A percentile compares a stretch with the other conserved stretches of the same genome.
Conservation (phyloP, 257 asterid genomes). For the Eucommia ulmoides region DNA sequence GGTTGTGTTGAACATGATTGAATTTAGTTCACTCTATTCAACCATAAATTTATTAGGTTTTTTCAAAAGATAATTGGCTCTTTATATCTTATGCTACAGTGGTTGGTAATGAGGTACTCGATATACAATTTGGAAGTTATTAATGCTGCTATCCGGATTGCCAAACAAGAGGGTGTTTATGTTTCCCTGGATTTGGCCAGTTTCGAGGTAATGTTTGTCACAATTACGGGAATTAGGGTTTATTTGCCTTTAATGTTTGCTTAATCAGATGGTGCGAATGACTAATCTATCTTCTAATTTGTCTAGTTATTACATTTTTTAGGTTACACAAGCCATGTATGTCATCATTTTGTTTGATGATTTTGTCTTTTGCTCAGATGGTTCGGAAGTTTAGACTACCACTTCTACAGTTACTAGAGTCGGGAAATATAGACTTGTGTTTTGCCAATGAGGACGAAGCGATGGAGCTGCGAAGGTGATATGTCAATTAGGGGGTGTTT, state of each 20-base stretch:
- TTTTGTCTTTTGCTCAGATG: conserved; percentile 46
- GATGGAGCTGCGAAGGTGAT: no score
- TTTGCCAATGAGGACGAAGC: conserved; percentile 99
- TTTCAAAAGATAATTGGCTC: no score
- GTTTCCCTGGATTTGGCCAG: conserved; percentile 93
- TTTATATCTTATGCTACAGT: conserved; percentile 33
- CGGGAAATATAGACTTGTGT: conserved; percentile 86
- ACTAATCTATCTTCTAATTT: neutral
- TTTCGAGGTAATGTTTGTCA: conserved; percentile 59
- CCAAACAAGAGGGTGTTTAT: conserved; percentile 78
- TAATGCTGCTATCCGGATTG: conserved; percentile 59
- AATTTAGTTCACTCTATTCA: no score
- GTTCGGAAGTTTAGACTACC: conserved; percentile 68
- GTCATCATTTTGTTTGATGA: no score
- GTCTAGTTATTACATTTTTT: no score
- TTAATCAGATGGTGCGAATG: neutral
- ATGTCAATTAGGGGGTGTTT: no score
- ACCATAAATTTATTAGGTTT: no score
- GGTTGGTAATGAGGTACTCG: conserved; percentile 90
- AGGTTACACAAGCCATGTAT: no score
- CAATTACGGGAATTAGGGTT: neutral
- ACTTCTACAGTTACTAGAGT: conserved; percentile 64
- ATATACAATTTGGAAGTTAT: conserved; percentile 59
- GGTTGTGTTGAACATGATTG: no score
- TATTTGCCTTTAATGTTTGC: neutral